These are phyloP conservation scores for Herpetospermum pedunculosum DNA, from an alignment of 306 rosid species.

Conservation along the genomic window DNA sequence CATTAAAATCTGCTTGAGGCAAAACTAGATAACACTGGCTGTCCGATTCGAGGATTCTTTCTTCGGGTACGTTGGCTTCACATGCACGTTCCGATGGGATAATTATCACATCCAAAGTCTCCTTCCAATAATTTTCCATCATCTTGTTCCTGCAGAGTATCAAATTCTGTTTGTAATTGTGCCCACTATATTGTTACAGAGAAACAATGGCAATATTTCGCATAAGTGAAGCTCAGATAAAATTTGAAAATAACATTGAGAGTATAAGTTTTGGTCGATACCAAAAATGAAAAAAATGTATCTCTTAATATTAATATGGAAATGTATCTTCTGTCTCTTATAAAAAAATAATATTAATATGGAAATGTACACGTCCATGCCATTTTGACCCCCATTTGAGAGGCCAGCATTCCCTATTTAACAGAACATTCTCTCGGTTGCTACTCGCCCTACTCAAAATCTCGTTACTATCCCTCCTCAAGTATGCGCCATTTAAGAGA, in stretches of 20 bases:
- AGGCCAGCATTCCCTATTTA: neutral
- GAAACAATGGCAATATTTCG: neutral
- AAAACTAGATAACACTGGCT: neutral
- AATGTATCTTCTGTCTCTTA: too few species aligned
- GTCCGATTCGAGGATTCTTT: neutral
- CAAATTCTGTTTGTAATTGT: conserved; percentile 1
- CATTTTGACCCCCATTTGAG: neutral
- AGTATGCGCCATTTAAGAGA: neutral
- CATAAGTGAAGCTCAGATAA: neutral
- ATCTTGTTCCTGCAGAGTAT: conserved; percentile 59
- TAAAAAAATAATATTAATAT: neutral
- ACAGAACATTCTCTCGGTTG: neutral
- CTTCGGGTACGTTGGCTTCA: neutral
- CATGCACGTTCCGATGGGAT: conserved; percentile 38
- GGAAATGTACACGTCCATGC: neutral
- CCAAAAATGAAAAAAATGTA: neutral
- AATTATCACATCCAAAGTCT: conserved; percentile 35
- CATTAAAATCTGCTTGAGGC: neutral
- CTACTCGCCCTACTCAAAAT: neutral
- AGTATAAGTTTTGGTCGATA: neutral
- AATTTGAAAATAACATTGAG: neutral
- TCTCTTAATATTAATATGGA: neutral
- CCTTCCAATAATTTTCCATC: conserved; percentile 32
- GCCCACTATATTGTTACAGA: neutral
- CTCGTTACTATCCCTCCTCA: neutral